A percentile compares a stretch with the other conserved stretches of the same genome.
Conservation (phyloP, 225 moss, liverwort and hornwort genomes). For the Neckera pumila region DNA sequence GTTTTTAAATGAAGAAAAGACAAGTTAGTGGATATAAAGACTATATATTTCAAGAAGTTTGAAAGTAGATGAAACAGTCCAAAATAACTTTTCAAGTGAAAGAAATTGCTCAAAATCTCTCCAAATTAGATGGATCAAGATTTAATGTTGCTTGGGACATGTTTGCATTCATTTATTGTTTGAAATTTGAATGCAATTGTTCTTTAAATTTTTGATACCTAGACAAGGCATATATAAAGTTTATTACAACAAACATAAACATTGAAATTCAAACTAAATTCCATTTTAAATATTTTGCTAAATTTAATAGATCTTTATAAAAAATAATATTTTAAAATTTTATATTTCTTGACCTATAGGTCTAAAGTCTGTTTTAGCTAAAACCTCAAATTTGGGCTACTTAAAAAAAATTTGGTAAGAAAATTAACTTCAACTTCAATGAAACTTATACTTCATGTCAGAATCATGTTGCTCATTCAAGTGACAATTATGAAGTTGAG, state of each 20-base stretch:
- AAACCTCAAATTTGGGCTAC: not conserved
- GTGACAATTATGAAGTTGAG: rapidly evolving
- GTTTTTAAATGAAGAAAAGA: not conserved
- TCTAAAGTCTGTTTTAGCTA: not conserved
- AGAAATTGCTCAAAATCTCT: not conserved
- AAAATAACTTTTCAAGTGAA: not conserved
- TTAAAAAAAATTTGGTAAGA: not conserved
- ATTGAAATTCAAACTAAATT: rapidly evolving
- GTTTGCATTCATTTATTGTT: not conserved
- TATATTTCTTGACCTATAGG: not conserved
- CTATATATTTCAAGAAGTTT: not conserved
- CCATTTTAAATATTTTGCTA: not conserved
- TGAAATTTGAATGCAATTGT: not conserved
- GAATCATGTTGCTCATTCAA: rapidly evolving
- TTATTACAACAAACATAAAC: not conserved
- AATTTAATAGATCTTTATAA: not conserved
- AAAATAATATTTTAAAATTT: not conserved
- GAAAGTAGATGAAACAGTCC: not conserved
- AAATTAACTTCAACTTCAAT: not conserved
- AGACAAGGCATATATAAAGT: rapidly evolving
- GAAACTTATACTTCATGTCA: not conserved
- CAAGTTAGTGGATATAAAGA: not conserved
- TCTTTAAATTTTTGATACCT: not conserved
- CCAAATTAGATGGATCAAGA: too few relatives aligned
- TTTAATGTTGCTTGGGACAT: not conserved